Evolutionary conservation across 2,329 filamentous ascomycete genomes (phyloP).

Genomic region (Cryphonectria radicalis): DNA sequence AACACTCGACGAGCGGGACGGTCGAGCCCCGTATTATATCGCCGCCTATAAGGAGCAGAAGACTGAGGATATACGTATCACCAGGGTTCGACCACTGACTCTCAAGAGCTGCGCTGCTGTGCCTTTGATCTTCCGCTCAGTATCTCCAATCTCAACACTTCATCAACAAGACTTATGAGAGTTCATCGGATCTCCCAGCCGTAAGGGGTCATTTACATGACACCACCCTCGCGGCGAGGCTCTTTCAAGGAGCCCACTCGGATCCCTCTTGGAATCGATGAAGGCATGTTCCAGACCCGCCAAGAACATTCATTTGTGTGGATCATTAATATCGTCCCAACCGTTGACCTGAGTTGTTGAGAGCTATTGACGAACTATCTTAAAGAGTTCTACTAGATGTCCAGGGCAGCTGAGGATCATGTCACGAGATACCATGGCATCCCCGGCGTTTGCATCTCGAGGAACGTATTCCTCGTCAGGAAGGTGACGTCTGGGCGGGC

Average conservation of each 20-base stretch:
- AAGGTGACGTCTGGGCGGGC: neutral
- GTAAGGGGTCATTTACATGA: neutral
- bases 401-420: neutral
- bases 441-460: neutral
- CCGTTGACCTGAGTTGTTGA: neutral
- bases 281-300: neutral
- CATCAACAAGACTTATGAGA: neutral
- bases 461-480: neutral
- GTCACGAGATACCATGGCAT: neutral
- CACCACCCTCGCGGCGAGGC: neutral
- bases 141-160: neutral
- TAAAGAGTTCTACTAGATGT: neutral
- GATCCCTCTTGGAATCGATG: neutral
- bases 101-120: neutral
- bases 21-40: slow-evolving; percentile 17
- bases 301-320: neutral
- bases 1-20: slow-evolving; percentile 10
- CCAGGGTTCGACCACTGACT: slow-evolving; percentile 11
- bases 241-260: neutral
- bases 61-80: slow-evolving; percentile 12
- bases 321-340: neutral
- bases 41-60: slow-evolving; percentile 15
- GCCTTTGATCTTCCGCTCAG: too few species aligned
- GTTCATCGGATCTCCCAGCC: neutral
- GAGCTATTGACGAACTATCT: neutral